phyloP scores from a whole-genome alignment of 2,329 filamentous ascomycete genomes.

The Lecanicillium sp. region DNA sequence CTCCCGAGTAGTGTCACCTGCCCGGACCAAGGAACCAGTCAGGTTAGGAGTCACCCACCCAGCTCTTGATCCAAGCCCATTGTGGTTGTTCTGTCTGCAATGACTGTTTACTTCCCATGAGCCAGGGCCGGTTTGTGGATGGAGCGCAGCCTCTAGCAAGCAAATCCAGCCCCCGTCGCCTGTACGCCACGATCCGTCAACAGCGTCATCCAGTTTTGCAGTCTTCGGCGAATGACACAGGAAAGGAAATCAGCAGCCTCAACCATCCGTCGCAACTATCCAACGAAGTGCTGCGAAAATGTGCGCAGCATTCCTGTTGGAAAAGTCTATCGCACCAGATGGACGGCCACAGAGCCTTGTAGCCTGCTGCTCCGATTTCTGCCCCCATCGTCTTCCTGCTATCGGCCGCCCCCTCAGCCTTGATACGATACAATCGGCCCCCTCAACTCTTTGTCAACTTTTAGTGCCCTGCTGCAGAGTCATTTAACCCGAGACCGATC shows the following conservation, averaged over 20 bases:
- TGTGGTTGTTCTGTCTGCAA: too few relatives aligned
- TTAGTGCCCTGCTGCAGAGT: background rate
- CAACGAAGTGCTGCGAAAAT: background rate
- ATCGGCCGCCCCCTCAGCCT: constrained; percentile 2
- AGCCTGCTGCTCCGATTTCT: background rate
- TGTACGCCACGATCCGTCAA: too few relatives aligned
- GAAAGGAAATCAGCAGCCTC: background rate
- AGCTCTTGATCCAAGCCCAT: too few relatives aligned
- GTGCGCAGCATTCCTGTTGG: background rate
- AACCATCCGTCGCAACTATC: background rate
- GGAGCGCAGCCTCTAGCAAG: too few relatives aligned
- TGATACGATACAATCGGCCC: background rate
- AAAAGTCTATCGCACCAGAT: background rate
- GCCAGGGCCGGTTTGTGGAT: too few relatives aligned
- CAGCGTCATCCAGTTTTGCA: too few relatives aligned
- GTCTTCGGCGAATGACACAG: too few relatives aligned
- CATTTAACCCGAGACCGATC: background rate
- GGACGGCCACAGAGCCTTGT: background rate
- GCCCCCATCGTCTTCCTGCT: constrained; percentile 2
- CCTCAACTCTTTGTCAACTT: background rate
- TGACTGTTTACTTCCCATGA: too few relatives aligned
- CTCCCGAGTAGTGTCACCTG: too few relatives aligned
- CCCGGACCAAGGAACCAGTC: too few relatives aligned
- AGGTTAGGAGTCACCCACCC: too few relatives aligned
- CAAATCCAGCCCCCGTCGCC: too few relatives aligned